phyloP scores from a whole-genome alignment of 768 basidiomycete species.

The Scleroderma bovista region DNA sequence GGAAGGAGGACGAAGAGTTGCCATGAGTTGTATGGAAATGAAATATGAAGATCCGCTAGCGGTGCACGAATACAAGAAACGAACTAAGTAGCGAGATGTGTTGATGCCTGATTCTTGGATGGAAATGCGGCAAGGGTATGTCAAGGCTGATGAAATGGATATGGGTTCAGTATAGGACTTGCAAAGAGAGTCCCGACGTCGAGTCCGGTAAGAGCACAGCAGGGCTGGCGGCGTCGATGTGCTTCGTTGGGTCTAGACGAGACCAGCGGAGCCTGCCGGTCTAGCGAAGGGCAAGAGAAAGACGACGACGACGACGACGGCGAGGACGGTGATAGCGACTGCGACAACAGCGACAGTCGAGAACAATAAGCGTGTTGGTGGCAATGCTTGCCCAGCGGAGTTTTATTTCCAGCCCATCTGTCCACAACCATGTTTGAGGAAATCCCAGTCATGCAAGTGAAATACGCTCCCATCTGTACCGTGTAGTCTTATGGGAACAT shows the following conservation, averaged over 20 bases:
- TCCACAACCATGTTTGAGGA: slow-evolving; percentile 9
- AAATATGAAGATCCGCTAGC: slow-evolving; percentile 27
- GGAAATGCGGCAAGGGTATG: slow-evolving; percentile 29
- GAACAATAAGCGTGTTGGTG: neutral
- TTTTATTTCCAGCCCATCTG: slow-evolving; percentile 9
- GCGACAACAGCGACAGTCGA: slow-evolving; percentile 4
- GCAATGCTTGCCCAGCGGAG: slow-evolving; percentile 14
- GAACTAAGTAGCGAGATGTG: slow-evolving; percentile 13
- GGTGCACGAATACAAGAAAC: slow-evolving; percentile 17
- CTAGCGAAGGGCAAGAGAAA: slow-evolving; percentile 43
- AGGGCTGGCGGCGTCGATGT: slow-evolving; percentile 1
- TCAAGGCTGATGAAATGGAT: slow-evolving; percentile 5
- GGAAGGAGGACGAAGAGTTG: slow-evolving; percentile 71
- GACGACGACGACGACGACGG: slow-evolving; percentile 2
- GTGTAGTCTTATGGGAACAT: neutral
- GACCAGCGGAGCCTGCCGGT: slow-evolving; percentile 95
- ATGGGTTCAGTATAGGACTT: slow-evolving; percentile 11
- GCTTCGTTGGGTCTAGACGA: slow-evolving; percentile 67
- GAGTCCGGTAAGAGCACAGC: slow-evolving; percentile 48
- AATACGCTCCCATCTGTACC: neutral
- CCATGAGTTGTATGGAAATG: slow-evolving; percentile 35
- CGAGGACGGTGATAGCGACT: neutral
- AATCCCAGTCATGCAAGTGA: slow-evolving; percentile 23
- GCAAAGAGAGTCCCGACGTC: slow-evolving; percentile 45
- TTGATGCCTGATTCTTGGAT: slow-evolving; percentile 19